These are phyloP conservation scores for Abelmoschus esculentus DNA, from an alignment of 345 rosid species.

Conservation along the genomic window DNA sequence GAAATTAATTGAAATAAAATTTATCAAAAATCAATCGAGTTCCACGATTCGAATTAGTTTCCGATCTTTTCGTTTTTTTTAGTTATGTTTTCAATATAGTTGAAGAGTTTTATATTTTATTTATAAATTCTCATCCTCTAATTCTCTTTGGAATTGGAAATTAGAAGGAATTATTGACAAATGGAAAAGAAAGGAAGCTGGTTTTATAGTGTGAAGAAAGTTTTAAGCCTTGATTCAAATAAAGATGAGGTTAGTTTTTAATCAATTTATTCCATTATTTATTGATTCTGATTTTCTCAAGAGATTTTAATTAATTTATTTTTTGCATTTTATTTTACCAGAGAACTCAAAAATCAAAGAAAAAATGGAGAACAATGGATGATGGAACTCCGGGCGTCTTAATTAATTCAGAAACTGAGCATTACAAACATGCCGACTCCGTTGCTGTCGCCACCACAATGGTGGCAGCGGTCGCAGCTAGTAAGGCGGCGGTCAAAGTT, in stretches of 20 bases:
- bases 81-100: neutral
- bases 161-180: slow-evolving; percentile 20
- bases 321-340: slow-evolving; percentile 5
- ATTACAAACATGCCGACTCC: slow-evolving; percentile 50
- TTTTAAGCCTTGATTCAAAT: slow-evolving; percentile 43
- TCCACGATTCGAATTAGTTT: no score
- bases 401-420: slow-evolving; percentile 30
- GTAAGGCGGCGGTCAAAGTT: slow-evolving; percentile 34
- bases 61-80: neutral
- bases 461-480: slow-evolving; percentile 34
- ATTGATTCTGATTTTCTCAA: neutral
- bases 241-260: slow-evolving; percentile 38
- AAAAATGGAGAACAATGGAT: slow-evolving; percentile 33
- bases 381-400: neutral
- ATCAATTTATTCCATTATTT: neutral
- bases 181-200: slow-evolving; percentile 72
- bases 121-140: neutral
- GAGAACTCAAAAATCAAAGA: slow-evolving; percentile 47
- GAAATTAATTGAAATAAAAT: no score
- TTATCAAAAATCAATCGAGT: no score
- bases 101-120: neutral
- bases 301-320: neutral
- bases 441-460: slow-evolving; percentile 57
- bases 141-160: neutral
- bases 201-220: slow-evolving; percentile 78